A percentile compares a stretch with the other conserved stretches of the same genome.
Conservation (phyloP, 2,329 filamentous ascomycete species). For the Coniochaeta pulveracea region DNA sequence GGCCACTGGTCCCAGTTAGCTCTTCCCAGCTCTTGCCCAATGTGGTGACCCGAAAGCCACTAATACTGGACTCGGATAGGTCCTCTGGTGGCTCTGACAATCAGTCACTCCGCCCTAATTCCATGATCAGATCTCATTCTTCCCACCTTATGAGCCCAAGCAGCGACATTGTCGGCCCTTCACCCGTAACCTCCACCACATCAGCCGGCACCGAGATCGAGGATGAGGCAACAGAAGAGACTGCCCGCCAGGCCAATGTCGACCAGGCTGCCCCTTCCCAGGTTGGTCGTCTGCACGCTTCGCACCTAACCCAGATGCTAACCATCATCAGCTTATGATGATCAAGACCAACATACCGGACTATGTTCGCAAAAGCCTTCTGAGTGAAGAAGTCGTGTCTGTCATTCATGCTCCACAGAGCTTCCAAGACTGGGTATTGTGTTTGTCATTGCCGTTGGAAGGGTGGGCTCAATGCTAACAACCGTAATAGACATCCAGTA, state of each 20-base stretch:
- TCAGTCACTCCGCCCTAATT: conserved; percentile 38
- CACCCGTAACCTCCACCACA: conserved; percentile 75
- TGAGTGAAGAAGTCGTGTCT: conserved; percentile 69
- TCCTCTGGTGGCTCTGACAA: conserved; percentile 31
- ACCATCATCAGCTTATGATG: conserved; percentile 31
- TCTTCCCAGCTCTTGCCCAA: conserved; percentile 7
- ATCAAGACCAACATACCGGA: conserved; percentile 47
- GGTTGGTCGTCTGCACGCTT: conserved; percentile 16
- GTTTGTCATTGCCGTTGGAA: too few relatives aligned
- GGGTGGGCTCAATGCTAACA: conserved; percentile 12
- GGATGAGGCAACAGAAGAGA: conserved; percentile 58
- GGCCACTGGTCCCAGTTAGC: conserved; percentile 13
- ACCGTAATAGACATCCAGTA: conserved; percentile 10
- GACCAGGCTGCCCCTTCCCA: conserved; percentile 22
- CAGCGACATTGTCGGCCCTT: conserved; percentile 65
- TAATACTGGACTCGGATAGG: conserved; percentile 20
- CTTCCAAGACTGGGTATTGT: conserved; percentile 66
- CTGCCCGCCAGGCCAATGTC: conserved; percentile 22
- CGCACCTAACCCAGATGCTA: conserved; percentile 2
- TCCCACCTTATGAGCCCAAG: conserved; percentile 46
- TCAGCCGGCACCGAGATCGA: conserved; percentile 79
- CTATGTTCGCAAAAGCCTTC: conserved; percentile 40
- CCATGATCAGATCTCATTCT: conserved; percentile 34
- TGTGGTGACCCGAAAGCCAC: conserved; percentile 3
- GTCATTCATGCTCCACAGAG: conserved; percentile 85